phyloP scores from a whole-genome alignment of 2,329 filamentous ascomycete species.

The Fusarium dimerum region DNA sequence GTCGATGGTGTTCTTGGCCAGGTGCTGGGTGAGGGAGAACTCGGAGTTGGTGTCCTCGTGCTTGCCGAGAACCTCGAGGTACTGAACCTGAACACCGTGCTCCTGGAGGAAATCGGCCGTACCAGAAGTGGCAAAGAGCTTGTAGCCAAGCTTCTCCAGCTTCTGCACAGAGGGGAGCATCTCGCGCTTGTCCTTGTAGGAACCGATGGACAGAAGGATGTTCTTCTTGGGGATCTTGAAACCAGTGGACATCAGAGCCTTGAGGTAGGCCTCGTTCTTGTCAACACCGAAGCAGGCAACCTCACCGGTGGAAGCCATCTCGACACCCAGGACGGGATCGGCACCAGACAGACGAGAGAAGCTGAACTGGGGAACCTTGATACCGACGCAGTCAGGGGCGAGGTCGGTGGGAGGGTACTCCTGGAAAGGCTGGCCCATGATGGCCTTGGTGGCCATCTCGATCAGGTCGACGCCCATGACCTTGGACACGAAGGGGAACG shows the following conservation, averaged over 20 bases:
- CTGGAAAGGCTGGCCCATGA: conserved; percentile 82
- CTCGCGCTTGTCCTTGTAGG: conserved; percentile 71
- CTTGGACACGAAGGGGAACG: conserved; percentile 98
- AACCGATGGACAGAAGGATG: conserved; percentile 89
- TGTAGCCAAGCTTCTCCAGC: conserved; percentile 88
- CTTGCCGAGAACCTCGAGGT: conserved; percentile 95
- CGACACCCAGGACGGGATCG: conserved; percentile 95
- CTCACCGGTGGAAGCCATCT: conserved; percentile 96
- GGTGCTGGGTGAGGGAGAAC: conserved; percentile 90
- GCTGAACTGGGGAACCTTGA: conserved; percentile 98
- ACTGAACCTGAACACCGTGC: conserved; percentile 71
- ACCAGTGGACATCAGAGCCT: conserved; percentile 95
- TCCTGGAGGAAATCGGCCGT: conserved; percentile 88
- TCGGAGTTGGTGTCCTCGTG: conserved; percentile 87
- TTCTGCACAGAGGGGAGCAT: conserved; percentile 85
- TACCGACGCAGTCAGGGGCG: conserved; percentile 90
- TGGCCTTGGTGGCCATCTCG: conserved; percentile 88
- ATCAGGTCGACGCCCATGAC: conserved; percentile 97
- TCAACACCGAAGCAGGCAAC: conserved; percentile 99
- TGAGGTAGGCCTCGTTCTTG: conserved; percentile 95
- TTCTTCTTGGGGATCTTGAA: conserved; percentile 97
- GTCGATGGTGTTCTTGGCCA: conserved; percentile 82
- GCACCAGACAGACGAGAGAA: conserved; percentile 98
- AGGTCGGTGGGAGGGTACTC: conserved; percentile 85
- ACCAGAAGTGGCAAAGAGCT: conserved; percentile 80